Evolutionary conservation across 2,329 filamentous ascomycete species (phyloP).

Genomic region (Aaosphaeria pasadenensis): DNA sequence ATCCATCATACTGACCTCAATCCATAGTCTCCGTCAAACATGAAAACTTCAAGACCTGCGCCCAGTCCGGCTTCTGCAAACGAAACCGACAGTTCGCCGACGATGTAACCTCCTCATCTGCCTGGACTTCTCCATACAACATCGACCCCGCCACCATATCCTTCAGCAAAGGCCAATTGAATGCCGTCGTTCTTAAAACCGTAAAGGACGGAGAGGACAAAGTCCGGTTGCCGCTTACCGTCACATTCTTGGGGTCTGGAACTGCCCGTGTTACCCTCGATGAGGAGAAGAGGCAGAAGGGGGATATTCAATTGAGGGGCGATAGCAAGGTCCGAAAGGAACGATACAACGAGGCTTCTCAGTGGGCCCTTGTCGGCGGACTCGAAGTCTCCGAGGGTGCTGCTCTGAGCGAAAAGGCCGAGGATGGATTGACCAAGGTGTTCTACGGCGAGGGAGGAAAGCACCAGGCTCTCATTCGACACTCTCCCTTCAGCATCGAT

Average conservation of each 20-base stretch:
- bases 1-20: neutral
- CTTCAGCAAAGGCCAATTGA: slow-evolving; percentile 76
- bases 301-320: slow-evolving; percentile 83
- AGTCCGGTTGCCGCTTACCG: slow-evolving; percentile 75
- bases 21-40: slow-evolving; percentile 78
- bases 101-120: slow-evolving; percentile 61
- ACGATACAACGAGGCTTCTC: slow-evolving; percentile 86
- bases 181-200: slow-evolving; percentile 78
- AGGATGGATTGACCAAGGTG: slow-evolving; percentile 67
- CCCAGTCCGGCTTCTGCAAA: slow-evolving; percentile 95
- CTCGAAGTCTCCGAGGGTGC: slow-evolving; percentile 70
- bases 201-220: slow-evolving; percentile 63
- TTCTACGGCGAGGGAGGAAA: slow-evolving; percentile 73
- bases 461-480: slow-evolving; percentile 80
- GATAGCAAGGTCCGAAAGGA: slow-evolving; percentile 83
- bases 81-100: slow-evolving; percentile 91
- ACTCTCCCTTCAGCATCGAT: slow-evolving; percentile 78
- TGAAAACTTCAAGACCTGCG: slow-evolving; percentile 94
- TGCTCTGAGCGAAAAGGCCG: slow-evolving; percentile 63
- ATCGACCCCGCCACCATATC: slow-evolving; percentile 69
- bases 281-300: slow-evolving; percentile 85
- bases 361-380: slow-evolving; percentile 83
- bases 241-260: slow-evolving; percentile 88
- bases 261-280: slow-evolving; percentile 84
- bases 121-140: slow-evolving; percentile 79